phyloP scores from a whole-genome alignment of 2,329 filamentous ascomycete genomes.

The Nothophaeocryptopus gaeumannii region DNA sequence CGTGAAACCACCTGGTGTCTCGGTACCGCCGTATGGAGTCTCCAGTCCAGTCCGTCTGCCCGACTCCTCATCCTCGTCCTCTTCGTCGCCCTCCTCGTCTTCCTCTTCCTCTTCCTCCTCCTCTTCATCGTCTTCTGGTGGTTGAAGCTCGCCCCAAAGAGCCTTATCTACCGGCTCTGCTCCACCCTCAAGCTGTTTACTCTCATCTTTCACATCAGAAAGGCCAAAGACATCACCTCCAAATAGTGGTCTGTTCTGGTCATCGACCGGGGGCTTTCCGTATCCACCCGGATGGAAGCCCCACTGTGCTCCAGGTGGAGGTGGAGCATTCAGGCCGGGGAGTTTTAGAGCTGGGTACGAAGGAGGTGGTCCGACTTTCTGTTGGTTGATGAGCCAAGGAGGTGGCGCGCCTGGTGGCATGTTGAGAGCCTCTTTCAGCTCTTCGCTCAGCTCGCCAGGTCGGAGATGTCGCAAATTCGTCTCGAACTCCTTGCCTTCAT shows the following conservation, averaged over 20 bases:
- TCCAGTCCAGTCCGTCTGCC: conserved; percentile 59
- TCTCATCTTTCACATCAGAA: conserved; percentile 47
- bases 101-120: conserved; percentile 60
- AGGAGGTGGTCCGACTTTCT: conserved; percentile 87
- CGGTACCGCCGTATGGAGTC: conserved; percentile 64
- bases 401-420: conserved; percentile 91
- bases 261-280: conserved; percentile 92
- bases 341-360: conserved; percentile 96
- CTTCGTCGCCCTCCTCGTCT: conserved; percentile 68
- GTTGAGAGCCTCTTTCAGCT: conserved; percentile 85
- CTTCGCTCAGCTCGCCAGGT: conserved; percentile 84
- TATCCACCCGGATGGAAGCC: conserved; percentile 94
- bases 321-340: conserved; percentile 87
- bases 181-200: conserved; percentile 58
- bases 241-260: conserved; percentile 85
- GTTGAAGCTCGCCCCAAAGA: conserved; percentile 89
- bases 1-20: conserved; percentile 76
- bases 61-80: conserved; percentile 64
- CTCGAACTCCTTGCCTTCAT: conserved; percentile 97
- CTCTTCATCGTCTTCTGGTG: conserved; percentile 60
- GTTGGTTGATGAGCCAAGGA: conserved; percentile 96
- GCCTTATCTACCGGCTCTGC: conserved; percentile 79
- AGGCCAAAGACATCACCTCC: conserved; percentile 94
- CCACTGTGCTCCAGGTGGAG: conserved; percentile 85
- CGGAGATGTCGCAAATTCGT: conserved; percentile 88